Evolutionary conservation across 148 eudicot species (phyloP), one percentile per base, ranked within the genome.

Genomic region (Vaccinium macrocarpon): DNA sequence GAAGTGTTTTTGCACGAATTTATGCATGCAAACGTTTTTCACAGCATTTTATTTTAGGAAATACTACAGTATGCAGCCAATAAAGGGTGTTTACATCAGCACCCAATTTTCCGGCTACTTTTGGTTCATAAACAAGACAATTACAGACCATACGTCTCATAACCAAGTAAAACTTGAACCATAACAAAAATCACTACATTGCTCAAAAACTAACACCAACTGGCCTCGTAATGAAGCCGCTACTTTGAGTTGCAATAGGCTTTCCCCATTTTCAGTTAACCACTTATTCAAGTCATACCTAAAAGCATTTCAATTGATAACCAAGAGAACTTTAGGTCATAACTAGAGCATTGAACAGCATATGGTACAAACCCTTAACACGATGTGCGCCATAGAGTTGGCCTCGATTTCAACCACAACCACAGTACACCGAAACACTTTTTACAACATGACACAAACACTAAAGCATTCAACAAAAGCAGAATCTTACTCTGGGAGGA

Each of bases 401-500:
- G 16, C 18, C 19, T 78, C 18, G 29, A 8, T 29, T 32, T 46
- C 59, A 55, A 79, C 16, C 48, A 79, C 49, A 32, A 9, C 8
- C 46, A 27, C 19, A 78, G 56, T 18, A 38, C 8, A 32, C 5
- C 5, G 66, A 18, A 55, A 50, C 7, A 52, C 61, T 51, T 52
- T 64, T 68, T 25, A 27, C 21, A 27, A 78, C 61, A 79, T 25
- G 46, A 80, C 10, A 56, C 27, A 6, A 11, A 84, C 19, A 59
- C 56, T 25, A 53, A 79, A 79, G 66, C 77, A 29, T 50, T 64
- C 61, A 70, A 80, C 55, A 51, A 52, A 62, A 66, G 64, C 19
- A 64, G 73, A 15, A 75, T 84, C 97, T 87, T 87, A 95, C 98
- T 84, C 81, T 90, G 74, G 93, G 92, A 59, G 98, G 98, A 56